Conservation (phyloP, 148 eudicot species). For the Cornus suecica region DNA sequence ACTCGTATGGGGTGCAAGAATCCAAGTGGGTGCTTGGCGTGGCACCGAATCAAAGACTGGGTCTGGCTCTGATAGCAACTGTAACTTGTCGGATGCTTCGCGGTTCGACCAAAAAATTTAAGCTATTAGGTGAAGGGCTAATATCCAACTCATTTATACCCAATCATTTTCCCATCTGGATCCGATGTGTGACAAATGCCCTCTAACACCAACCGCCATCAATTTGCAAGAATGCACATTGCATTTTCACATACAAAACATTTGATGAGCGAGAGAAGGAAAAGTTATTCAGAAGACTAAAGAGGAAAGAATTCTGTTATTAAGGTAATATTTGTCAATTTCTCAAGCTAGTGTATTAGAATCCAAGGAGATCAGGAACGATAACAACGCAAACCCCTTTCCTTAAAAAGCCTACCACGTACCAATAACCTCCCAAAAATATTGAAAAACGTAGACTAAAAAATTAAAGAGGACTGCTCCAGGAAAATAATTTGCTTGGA, state of each 20-base stretch:
- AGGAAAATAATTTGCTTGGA: neutral
- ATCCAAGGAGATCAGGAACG: neutral
- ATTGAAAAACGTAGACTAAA: neutral
- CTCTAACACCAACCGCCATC: neutral
- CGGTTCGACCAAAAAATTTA: too few relatives aligned
- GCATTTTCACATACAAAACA: neutral
- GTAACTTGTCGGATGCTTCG: too few relatives aligned
- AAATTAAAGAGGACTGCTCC: neutral
- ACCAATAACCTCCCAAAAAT: neutral
- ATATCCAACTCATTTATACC: too few relatives aligned
- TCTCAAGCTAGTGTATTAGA: neutral
- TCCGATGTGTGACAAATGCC: too few relatives aligned
- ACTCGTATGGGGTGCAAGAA: too few relatives aligned
- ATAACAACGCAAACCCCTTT: neutral
- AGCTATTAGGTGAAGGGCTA: too few relatives aligned
- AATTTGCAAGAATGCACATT: neutral
- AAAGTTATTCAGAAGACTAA: neutral
- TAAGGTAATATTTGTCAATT: neutral
- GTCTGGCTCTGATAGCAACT: too few relatives aligned
- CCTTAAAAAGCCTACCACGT: neutral
- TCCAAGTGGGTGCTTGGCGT: too few relatives aligned
- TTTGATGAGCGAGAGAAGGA: neutral
- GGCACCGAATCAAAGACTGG: too few relatives aligned
- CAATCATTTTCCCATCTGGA: too few relatives aligned
- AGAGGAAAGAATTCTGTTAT: neutral